A percentile compares a stretch with the other conserved stretches of the same genome.
phyloP scores from a whole-genome alignment of 1,139 yeast species.

The Geotrichum armillariae region DNA sequence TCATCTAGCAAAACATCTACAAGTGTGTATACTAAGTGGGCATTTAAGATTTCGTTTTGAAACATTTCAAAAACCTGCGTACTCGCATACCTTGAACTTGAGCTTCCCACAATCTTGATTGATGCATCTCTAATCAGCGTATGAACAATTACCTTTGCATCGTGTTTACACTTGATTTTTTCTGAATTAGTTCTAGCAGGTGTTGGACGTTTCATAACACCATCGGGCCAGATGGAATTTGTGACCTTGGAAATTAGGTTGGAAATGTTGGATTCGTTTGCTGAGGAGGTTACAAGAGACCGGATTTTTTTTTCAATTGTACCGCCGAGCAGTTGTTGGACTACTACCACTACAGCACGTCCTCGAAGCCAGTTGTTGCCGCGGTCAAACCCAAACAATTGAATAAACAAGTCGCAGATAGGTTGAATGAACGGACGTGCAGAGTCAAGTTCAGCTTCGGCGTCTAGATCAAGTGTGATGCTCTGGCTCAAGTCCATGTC shows the following conservation, averaged over 20 bases:
- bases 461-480: constrained; percentile 13
- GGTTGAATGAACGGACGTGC: constrained; percentile 67
- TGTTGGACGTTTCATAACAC: constrained; percentile 35
- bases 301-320: constrained; percentile 76
- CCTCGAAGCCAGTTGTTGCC: constrained; percentile 73
- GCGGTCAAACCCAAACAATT: constrained; percentile 66
- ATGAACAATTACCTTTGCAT: constrained; percentile 58
- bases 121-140: constrained; percentile 63
- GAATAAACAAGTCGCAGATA: constrained; percentile 71
- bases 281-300: constrained; percentile 42
- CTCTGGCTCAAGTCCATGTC: constrained; percentile 9
- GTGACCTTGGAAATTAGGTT: constrained; percentile 48
- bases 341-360: constrained; percentile 72
- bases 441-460: constrained; percentile 22
- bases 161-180: constrained; percentile 53
- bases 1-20: constrained; percentile 52
- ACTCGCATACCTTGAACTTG: constrained; percentile 66
- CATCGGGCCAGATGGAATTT: constrained; percentile 64
- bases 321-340: constrained; percentile 86
- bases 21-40: constrained; percentile 59
- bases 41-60: constrained; percentile 72
- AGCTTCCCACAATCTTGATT: constrained; percentile 71
- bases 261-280: constrained; percentile 50
- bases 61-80: constrained; percentile 59
- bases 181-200: constrained; percentile 51